A percentile compares a stretch with the other conserved stretches of the same genome.
phyloP scores from a whole-genome alignment of 768 basidiomycete species.

The Podaxis carcinomalis region DNA sequence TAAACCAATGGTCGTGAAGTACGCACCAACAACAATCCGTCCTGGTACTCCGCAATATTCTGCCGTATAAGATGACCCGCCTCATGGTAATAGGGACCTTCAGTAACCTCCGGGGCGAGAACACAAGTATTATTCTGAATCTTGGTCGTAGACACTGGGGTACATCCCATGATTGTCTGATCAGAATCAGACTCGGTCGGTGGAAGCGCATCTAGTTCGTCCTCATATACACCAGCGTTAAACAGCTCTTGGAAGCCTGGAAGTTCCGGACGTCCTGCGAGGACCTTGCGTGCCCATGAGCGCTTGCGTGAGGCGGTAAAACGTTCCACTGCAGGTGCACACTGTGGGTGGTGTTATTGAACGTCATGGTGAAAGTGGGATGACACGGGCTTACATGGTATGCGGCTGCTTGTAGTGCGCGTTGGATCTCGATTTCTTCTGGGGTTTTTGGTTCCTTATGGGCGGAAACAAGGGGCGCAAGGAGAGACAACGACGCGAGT shows the following conservation, averaged over 20 bases:
- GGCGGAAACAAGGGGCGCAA: conserved; percentile 24
- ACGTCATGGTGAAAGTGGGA: not conserved
- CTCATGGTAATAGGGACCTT: conserved; percentile 51
- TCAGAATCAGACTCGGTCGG: conserved; percentile 22
- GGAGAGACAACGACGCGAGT: conserved; percentile 14
- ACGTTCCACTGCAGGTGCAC: conserved; percentile 47
- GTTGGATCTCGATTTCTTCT: conserved; percentile 43
- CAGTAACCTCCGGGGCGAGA: conserved; percentile 47
- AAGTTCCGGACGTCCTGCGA: conserved; percentile 32
- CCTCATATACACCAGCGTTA: conserved; percentile 30
- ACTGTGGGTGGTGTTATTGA: conserved; percentile 25
- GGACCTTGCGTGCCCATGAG: conserved; percentile 41
- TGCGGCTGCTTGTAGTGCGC: conserved; percentile 46
- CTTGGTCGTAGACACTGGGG: conserved; percentile 40
- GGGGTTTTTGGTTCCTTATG: conserved; percentile 42
- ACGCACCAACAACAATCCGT: conserved; percentile 43
- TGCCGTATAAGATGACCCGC: conserved; percentile 47
- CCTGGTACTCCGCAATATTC: conserved; percentile 51
- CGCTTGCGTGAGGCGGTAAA: conserved; percentile 47
- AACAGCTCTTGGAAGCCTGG: conserved; percentile 43
- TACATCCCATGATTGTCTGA: conserved; percentile 38
- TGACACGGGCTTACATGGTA: conserved; percentile 36
- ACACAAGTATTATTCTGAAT: conserved; percentile 56
- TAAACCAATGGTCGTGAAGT: not conserved
- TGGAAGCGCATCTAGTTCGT: conserved; percentile 18